phyloP scores from a whole-genome alignment of 306 rosid genomes.

The Begonia peltatifolia region DNA sequence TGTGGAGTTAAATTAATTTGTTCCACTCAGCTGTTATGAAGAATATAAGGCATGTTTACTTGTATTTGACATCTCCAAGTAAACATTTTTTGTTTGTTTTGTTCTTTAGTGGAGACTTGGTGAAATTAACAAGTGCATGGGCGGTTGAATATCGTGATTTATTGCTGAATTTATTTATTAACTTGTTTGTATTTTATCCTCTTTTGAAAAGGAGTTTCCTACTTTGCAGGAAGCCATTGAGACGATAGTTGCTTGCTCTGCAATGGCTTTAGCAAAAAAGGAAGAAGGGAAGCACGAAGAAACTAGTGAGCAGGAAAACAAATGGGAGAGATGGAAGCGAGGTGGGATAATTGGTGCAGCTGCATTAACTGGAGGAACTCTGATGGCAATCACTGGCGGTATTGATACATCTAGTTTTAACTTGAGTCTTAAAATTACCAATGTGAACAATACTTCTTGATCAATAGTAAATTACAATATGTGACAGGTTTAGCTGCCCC shows the following conservation, averaged over 20 bases:
- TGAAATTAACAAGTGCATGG: no score
- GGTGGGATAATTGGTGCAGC: constrained; percentile 97
- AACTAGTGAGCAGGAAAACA: constrained; percentile 29
- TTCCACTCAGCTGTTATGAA: no score
- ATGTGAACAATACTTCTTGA: no score
- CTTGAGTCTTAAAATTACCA: no score
- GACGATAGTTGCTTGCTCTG: constrained; percentile 82
- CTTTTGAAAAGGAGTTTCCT: constrained; percentile 10
- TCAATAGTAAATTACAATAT: constrained; percentile 10
- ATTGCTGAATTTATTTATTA: background rate
- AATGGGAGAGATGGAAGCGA: constrained; percentile 82
- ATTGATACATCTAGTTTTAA: background rate
- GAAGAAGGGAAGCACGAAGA: constrained; percentile 42
- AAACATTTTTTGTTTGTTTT: no score
- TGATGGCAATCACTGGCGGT: constrained; percentile 96
- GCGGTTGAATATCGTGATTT: background rate
- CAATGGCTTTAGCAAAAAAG: constrained; percentile 60
- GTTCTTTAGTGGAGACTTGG: no score
- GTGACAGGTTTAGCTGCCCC: constrained; percentile 91
- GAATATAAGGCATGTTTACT: no score
- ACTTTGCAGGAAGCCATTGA: constrained; percentile 77
- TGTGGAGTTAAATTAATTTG: no score
- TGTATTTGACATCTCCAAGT: no score
- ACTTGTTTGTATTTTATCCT: constrained; percentile 3
- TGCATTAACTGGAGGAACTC: constrained; percentile 81